Base-by-base conservation (phyloP, 2,329 filamentous ascomycete genomes). In the Cladosporium halotolerans region DNA sequence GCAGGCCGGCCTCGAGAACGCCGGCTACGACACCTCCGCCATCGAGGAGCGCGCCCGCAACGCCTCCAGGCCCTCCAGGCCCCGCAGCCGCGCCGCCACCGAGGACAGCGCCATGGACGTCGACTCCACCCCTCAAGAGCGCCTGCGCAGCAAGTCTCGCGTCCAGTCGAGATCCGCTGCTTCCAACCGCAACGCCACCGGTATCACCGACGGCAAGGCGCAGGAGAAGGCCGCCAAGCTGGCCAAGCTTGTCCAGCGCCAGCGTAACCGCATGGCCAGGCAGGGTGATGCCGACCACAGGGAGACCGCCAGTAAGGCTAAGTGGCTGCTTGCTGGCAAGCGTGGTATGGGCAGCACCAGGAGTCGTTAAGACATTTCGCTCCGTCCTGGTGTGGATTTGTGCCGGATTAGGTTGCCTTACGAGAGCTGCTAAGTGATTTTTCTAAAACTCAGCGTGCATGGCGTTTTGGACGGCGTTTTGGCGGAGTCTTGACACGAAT, bases 211-310 rank as follows among this genome's bases (percentile, higher is more conserved):
- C 67, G 80, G 83, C 59, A 72, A 69, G 51, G 76, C 80, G 46
- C 81, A 88, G 61, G 79, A 78, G 56, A 95, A 92, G 81, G 90
- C 89, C 36, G 91, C 96, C 72, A 84, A 86, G 66, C 77, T 95
- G 69, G 80, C 84, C 68, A 97, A 96, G 80, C 75, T 99, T 69
- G 80, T 85, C 65, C 95, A 99, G 84, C 90, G 92, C 80, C 92
- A 90, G 82, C 96, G 95, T 90, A 99, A 99, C 78, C 83, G 92
- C 60, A 93, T 95, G 86, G 93, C 93, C 42, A 85, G 91, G 72
- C 89, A 95, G 79, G 93, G 93, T 79, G 93, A 99, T 77, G 91
- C 86, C 57, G 93, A 99, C 79, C 84, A 95, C 69, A 92, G 97
- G 75, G 83, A 84, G 57, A 85, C 85, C 53, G 87, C 88, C 36